These are phyloP conservation scores for Thalassia testudinum DNA, from an alignment of 116 monocot species.

Conservation along the genomic window DNA sequence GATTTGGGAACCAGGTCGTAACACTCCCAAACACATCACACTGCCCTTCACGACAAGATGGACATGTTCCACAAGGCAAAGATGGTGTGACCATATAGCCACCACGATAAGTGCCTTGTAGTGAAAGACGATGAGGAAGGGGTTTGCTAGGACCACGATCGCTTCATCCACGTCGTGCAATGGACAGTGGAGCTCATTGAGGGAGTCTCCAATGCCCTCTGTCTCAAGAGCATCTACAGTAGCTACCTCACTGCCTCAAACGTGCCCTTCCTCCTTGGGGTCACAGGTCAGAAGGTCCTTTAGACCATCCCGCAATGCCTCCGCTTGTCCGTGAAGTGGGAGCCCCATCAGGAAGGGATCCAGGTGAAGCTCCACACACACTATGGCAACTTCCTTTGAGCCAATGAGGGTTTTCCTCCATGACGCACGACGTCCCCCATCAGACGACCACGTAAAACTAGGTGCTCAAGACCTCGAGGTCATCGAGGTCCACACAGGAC, in stretches of 20 bases:
- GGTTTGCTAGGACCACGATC: conserved; percentile 54
- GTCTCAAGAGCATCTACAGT: conserved; percentile 36
- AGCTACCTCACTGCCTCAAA: conserved; percentile 70
- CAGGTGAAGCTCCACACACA: conserved; percentile 49
- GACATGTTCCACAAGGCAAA: conserved; percentile 58
- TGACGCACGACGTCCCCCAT: conserved; percentile 76
- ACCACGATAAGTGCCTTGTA: conserved; percentile 75
- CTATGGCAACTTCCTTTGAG: conserved; percentile 65
- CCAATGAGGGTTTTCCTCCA: conserved; percentile 64
- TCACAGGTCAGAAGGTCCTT: conserved; percentile 62
- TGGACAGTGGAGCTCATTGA: conserved; percentile 47
- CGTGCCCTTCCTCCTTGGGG: conserved; percentile 65
- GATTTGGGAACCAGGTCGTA: too few species aligned
- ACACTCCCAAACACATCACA: too few species aligned
- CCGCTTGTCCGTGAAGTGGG: conserved; percentile 77
- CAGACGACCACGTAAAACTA: conserved; percentile 51
- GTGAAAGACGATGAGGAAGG: conserved; percentile 64
- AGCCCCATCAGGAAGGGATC: conserved; percentile 51
- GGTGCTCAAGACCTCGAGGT: conserved; percentile 68
- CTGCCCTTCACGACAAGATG: conserved; percentile 13
- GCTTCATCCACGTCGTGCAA: conserved; percentile 19
- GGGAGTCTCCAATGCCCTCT: conserved; percentile 9
- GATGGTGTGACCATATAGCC: conserved; percentile 50
- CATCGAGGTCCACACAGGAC: conserved; percentile 19
- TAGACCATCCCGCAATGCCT: conserved; percentile 42